Base-by-base conservation (phyloP, 2,329 filamentous ascomycete species). In the Pseudocercospora crystallina region DNA sequence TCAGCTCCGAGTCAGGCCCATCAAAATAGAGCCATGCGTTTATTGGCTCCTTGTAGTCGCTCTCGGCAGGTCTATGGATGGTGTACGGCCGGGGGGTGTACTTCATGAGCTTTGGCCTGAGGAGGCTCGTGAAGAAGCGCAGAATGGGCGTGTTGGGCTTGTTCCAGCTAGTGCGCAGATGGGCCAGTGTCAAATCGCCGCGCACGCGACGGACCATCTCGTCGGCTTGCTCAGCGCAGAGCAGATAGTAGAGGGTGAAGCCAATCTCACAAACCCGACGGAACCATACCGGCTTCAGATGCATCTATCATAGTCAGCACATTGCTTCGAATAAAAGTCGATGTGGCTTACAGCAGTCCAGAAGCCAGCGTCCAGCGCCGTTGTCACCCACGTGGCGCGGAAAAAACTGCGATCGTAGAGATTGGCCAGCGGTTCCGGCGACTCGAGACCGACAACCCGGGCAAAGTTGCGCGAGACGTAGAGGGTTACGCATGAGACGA, bases 141-240 rank as follows among this genome's bases (percentile, higher is more conserved):
- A 99, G 75, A 65, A 96, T 96, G 0, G 94, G 91, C 8, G 90
- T 91, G 0, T 83, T 95, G 10, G 87, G 84, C 69, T 99, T 99
- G 65, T 97, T 95, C 94, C 94, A 99, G 48, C 89, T 89, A 7
- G 96, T 85, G 5, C 94, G 82, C 62, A 99, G 70, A 69, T 97
- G 94, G 33, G 97, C 90, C 5, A 97, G 84, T 0, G 91, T 97
- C 64, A 97, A 73, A 56, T 86, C 87, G 11, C 85, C 89, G 53
- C 94, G 79, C 8, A 99, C 88, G 69, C 94, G 94, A 56, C 92
- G 82, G 11, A 96, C 92, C 73, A 97, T 97, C 71, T 97, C 94
- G 67, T 97, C 94, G 9, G 94, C 94, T 65, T 90, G 86, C 70
- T 97, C 92, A 0, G 94, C 90, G 11, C 91, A 90, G 47, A 97